Conservation (phyloP, 768 basidiomycete genomes). For the Tricholoma saponaceum region DNA sequence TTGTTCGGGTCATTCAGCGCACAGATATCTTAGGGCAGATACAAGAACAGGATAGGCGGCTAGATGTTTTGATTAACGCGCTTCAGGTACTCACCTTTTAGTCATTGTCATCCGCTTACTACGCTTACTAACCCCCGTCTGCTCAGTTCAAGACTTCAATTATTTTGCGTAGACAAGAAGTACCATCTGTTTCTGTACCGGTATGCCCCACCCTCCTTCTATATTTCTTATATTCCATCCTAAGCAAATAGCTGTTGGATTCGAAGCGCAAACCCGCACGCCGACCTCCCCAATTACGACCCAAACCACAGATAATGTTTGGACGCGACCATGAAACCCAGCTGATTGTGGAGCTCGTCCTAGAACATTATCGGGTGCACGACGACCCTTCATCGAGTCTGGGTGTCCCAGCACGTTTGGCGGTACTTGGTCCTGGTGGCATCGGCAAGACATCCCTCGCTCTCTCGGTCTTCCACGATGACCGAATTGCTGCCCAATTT, state of each 20-base stretch:
- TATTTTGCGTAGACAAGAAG: not conserved
- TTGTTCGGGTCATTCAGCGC: too few relatives aligned
- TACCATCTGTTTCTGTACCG: not conserved
- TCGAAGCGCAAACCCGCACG: not conserved
- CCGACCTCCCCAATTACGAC: slow-evolving; percentile 2
- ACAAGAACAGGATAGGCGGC: too few relatives aligned
- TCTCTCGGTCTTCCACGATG: slow-evolving; percentile 20
- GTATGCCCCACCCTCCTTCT: too few relatives aligned
- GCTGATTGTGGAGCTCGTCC: slow-evolving; percentile 12
- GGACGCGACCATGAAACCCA: slow-evolving; percentile 21
- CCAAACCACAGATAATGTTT: slow-evolving; percentile 18
- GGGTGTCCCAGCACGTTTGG: slow-evolving; percentile 7
- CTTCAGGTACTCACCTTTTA: too few relatives aligned
- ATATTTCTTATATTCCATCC: not conserved
- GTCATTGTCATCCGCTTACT: not conserved
- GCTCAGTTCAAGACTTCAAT: not conserved
- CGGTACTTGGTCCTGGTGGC: slow-evolving; percentile 27
- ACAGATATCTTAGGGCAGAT: too few relatives aligned
- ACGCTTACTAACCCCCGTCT: not conserved
- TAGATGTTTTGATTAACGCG: too few relatives aligned
- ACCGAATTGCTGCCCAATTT: slow-evolving; percentile 14
- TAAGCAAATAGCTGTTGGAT: not conserved
- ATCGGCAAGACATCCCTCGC: slow-evolving; percentile 31
- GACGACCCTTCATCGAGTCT: not conserved
- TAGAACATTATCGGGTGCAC: slow-evolving; percentile 5